Evolutionary conservation across 2,329 filamentous ascomycete species (phyloP), one percentile per base, ranked within the genome.

Genomic region (Helotiales sp.): DNA sequence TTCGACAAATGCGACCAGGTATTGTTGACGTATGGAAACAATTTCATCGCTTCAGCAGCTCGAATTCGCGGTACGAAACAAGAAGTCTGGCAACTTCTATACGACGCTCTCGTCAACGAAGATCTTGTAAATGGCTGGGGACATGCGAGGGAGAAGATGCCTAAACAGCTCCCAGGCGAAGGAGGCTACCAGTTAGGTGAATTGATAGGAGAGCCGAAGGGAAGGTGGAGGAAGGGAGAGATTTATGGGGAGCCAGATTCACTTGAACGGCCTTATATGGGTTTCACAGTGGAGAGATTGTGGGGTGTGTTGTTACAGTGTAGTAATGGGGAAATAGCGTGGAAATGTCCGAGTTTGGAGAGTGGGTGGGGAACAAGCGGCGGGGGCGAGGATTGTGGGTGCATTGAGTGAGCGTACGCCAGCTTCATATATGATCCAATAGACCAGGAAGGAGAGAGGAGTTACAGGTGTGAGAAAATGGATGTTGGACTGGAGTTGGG

Each of bases 21-120:
- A 0, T 66, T 74, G 12, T 60, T 80, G 6, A 76, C 74, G 2
- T 78, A 77, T 60, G 76, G 76, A 44, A 79, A 79, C 15, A 75
- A 79, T 51, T 80, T 81, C 63, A 67, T 79, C 34, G 76, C 73
- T 2, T 78, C 76, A 1, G 75, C 75, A 0, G 69, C 67, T 5
- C 71, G 79, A 1, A 75, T 80, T 5, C 68, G 76, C 1, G 74
- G 67, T 1, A 25, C 65, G 9, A 57, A 63, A 15, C 58, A 48
- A 19, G 66, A 69, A 31, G 57, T 68, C 8, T 70, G 63, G 60
- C 57, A 69, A 42, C 50, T 66, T n/a, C 49, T 70, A 1, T 65
- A 64, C 34, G 66, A 70, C 44, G 67, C 61, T 1, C 34, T 70
- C 2, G 60, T 60, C 1, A 64, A 67, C 25, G 52, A 55, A 2